These are phyloP conservation scores for Lasiodiplodia citricola DNA, from an alignment of 2,329 filamentous ascomycete species.

Conservation along the genomic window DNA sequence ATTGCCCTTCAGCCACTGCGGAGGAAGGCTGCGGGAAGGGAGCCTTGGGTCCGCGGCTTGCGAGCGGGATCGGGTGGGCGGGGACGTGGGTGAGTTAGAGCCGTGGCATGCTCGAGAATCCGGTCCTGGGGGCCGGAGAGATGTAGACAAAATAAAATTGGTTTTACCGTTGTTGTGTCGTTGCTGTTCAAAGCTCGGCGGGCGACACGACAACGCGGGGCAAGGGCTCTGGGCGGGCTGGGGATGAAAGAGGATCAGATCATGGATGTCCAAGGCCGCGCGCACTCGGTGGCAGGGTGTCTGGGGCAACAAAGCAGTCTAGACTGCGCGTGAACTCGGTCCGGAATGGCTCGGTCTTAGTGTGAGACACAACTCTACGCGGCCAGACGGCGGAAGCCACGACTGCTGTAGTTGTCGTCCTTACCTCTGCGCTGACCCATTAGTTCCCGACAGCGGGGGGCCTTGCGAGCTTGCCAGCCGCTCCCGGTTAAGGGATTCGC, in stretches of 20 bases:
- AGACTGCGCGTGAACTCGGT: conserved; percentile 1
- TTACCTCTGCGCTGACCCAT: background rate
- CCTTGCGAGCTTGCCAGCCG: background rate
- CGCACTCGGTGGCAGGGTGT: conserved; percentile 9
- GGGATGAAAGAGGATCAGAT: background rate
- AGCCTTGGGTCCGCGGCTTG: background rate
- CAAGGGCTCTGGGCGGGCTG: background rate
- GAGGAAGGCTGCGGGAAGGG: background rate
- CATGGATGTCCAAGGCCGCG: background rate
- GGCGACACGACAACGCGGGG: background rate
- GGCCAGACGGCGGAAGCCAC: background rate
- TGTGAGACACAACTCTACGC: background rate
- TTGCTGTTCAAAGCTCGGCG: background rate
- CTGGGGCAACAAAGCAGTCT: conserved; percentile 20
- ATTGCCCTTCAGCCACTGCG: conserved; percentile 14
- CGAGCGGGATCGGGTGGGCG: background rate
- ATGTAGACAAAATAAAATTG: background rate
- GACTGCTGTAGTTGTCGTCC: background rate
- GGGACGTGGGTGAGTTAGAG: background rate
- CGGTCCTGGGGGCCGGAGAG: background rate
- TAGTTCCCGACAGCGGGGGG: background rate
- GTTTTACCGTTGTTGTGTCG: background rate
- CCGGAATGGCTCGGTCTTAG: background rate
- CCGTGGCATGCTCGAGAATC: background rate
- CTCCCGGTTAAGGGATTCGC: background rate